A percentile compares a stretch with the other conserved stretches of the same genome.
Conservation (phyloP, 306 rosid genomes). For the Cucurbita ficifolia region DNA sequence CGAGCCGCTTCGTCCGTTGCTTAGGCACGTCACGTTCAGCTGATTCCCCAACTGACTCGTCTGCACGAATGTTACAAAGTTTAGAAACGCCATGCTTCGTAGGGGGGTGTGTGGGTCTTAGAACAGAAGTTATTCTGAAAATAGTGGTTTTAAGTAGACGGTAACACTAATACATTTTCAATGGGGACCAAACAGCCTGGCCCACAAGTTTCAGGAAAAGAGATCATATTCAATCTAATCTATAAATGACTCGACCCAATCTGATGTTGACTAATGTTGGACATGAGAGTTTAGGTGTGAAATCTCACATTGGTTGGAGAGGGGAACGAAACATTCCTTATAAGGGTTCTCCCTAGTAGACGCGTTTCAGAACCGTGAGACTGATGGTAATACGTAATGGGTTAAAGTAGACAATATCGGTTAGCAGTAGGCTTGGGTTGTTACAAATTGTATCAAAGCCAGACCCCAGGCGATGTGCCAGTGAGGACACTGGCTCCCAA, state of each 20-base stretch:
- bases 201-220: background rate
- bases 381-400: too few species aligned
- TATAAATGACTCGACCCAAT: background rate
- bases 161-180: background rate
- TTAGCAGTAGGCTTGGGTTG: too few species aligned
- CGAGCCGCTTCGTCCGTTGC: slow-evolving; percentile 2
- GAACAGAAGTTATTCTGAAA: background rate
- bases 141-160: background rate
- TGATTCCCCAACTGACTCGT: background rate
- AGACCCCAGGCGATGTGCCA: too few species aligned
- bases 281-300: background rate
- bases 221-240: background rate
- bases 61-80: background rate
- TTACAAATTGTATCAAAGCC: too few species aligned
- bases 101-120: background rate
- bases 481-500: too few species aligned
- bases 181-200: too few species aligned
- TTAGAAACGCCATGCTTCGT: background rate
- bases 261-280: background rate
- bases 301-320: too few species aligned
- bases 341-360: too few species aligned
- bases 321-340: too few species aligned
- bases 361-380: too few species aligned
- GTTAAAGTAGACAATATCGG: too few species aligned
- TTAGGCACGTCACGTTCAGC: slow-evolving; percentile 7